Evolutionary conservation across 345 rosid genomes (phyloP), one percentile per base, ranked within the genome.

Genomic region (Populus deltoides): DNA sequence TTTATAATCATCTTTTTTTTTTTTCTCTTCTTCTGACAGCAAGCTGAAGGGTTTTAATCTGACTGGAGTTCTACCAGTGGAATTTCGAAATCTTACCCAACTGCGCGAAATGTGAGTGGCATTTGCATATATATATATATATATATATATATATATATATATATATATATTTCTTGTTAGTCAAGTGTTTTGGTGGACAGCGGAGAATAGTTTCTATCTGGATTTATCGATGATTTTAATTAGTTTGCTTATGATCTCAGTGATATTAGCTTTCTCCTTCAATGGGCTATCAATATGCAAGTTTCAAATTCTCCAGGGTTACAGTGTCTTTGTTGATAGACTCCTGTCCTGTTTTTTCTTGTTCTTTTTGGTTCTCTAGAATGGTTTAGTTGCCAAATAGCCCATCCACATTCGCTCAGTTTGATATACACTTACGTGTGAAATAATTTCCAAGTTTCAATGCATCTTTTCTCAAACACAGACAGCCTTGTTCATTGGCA

Each of bases 31-130:
- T 47, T 68, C 45, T 81, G 29, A 43, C 89, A 96, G 98, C 38
- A 29, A 11, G 55, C 82, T 93, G 38, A 92, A 89, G 83, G 73
- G 87, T 70, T 83, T 84, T 20, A 91, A 85, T 75, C 80, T 96
- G 78, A 79, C 86, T 8, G 99, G 97, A 66, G 62, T 57, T 72
- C 22, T 94, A 72, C 97, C 97, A n/a, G 80, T 76, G 75, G 97
- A 93, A 61, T 81, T 94, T 27, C 89, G 80, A 47, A 86, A 90
- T 68, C 97, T 94, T 33, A 84, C 89, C 41, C 73, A 63, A 76
- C 85, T 94, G 45, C 51, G 0, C 45, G 83, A 87, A 80, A 47
- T 94, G 98, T 94, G 86, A 71, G 95, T 81, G 24, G 24, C 5
- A 47, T 57, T 49, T 69, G 18, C n/a, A n/a, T 25, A 29, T 35